Conservation (phyloP, 108 stramenopile genomes). For the Thalassiosira profunda region DNA sequence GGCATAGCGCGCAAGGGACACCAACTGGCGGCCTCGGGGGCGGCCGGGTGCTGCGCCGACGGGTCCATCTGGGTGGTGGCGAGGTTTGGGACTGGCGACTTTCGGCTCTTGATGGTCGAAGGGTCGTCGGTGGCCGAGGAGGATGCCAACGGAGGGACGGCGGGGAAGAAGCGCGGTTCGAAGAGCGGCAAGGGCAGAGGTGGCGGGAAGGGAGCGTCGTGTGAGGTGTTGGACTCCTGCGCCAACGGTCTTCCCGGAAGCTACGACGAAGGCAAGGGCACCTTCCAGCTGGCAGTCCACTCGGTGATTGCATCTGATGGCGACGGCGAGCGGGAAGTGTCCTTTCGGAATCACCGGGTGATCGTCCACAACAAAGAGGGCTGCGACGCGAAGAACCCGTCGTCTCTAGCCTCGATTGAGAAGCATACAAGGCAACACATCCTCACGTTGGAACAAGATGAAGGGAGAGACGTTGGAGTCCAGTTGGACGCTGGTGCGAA, state of each 20-base stretch:
- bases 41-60: conserved; percentile 45
- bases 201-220: conserved; percentile 2
- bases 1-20: too few species aligned
- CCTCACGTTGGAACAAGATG: conserved; percentile 12
- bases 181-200: conserved; percentile 5
- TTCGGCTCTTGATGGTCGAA: conserved; percentile 27
- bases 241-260: too few species aligned
- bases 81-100: neutral
- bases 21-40: conserved; percentile 20
- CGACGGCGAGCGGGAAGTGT: conserved; percentile 9
- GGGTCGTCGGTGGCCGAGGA: conserved; percentile 21
- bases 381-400: neutral
- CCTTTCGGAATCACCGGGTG: conserved; percentile 18
- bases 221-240: conserved; percentile 33
- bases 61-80: conserved; percentile 43
- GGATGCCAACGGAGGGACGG: neutral
- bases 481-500: conserved; percentile 14
- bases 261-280: conserved; percentile 3
- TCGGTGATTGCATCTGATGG: conserved; percentile 25
- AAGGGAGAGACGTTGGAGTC: conserved; percentile 16
- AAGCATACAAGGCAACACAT: conserved; percentile 16
- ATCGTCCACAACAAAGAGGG: conserved; percentile 14
- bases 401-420: neutral
- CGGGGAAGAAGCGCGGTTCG: conserved; percentile 1
- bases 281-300: conserved; percentile 19